phyloP scores from a whole-genome alignment of 2,329 filamentous ascomycete genomes.

The Trichoderma semiorbis region DNA sequence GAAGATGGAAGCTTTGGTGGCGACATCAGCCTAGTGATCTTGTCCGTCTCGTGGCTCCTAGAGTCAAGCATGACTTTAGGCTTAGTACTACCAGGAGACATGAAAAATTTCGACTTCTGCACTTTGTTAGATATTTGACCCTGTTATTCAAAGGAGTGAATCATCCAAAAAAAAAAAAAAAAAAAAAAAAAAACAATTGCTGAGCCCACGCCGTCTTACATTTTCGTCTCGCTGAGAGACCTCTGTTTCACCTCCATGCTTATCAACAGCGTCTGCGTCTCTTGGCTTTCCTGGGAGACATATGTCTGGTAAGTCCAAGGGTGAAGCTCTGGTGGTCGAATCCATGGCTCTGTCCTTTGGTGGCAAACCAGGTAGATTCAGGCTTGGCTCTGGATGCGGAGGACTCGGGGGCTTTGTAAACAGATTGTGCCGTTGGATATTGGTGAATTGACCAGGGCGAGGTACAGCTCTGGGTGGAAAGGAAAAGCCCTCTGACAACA shows the following conservation, averaged over 20 bases:
- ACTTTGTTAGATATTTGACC: background rate
- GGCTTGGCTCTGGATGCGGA: background rate
- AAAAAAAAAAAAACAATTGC: background rate
- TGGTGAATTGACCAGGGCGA: slow-evolving; percentile 22
- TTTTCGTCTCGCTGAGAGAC: background rate
- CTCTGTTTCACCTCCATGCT: background rate
- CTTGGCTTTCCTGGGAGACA: background rate
- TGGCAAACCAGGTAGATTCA: background rate
- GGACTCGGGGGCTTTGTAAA: background rate
- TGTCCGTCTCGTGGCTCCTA: background rate
- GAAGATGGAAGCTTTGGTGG: background rate
- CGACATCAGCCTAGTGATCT: background rate
- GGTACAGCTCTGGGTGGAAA: slow-evolving; percentile 20
- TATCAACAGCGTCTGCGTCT: background rate
- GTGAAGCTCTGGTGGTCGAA: background rate
- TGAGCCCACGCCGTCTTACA: background rate
- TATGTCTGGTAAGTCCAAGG: background rate
- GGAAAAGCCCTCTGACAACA: slow-evolving; percentile 20
- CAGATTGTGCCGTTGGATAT: background rate
- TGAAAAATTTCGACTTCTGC: background rate
- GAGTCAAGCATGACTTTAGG: background rate
- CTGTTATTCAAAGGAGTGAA: background rate
- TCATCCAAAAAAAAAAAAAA: background rate
- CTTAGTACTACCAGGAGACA: background rate
- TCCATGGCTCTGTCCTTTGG: slow-evolving; percentile 22